Conservation (phyloP, 345 rosid species). For the Cardamine chenopodiifolia region DNA sequence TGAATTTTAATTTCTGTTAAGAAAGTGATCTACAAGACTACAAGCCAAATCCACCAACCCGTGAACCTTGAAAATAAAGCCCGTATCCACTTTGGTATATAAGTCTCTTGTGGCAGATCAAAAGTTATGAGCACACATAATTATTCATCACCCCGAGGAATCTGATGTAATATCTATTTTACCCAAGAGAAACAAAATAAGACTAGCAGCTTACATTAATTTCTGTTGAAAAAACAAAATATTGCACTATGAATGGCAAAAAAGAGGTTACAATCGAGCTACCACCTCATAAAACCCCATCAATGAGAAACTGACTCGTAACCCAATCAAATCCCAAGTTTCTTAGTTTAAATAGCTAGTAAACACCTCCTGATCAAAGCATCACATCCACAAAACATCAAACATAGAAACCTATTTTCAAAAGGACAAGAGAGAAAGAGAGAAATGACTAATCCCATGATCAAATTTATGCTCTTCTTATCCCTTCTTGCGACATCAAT, state of each 20-base stretch:
- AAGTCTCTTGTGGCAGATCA: too few relatives aligned
- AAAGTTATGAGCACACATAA: too few relatives aligned
- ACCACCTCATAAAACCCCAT: conserved; percentile 5
- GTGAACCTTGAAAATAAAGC: too few relatives aligned
- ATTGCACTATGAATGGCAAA: background rate
- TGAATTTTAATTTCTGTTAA: too few relatives aligned
- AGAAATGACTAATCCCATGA: conserved; percentile 11
- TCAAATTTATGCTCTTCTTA: conserved; percentile 3
- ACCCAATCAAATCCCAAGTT: background rate
- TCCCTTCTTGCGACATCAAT: background rate
- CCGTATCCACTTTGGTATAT: too few relatives aligned
- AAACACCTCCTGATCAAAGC: background rate
- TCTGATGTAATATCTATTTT: background rate
- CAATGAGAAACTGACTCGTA: background rate
- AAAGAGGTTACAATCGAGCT: background rate
- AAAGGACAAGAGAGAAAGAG: background rate
- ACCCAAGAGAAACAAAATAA: background rate
- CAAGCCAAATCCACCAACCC: too few relatives aligned
- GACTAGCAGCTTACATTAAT: background rate
- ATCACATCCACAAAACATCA: background rate
- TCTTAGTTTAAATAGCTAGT: background rate
- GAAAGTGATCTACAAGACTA: too few relatives aligned
- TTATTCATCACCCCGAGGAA: too few relatives aligned
- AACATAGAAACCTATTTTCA: background rate
- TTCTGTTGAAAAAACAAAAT: background rate